A percentile compares a stretch with the other conserved stretches of the same genome.
These are phyloP conservation scores for Geosmithia putterillii DNA, from an alignment of 2,329 filamentous ascomycete genomes.

Conservation along the genomic window DNA sequence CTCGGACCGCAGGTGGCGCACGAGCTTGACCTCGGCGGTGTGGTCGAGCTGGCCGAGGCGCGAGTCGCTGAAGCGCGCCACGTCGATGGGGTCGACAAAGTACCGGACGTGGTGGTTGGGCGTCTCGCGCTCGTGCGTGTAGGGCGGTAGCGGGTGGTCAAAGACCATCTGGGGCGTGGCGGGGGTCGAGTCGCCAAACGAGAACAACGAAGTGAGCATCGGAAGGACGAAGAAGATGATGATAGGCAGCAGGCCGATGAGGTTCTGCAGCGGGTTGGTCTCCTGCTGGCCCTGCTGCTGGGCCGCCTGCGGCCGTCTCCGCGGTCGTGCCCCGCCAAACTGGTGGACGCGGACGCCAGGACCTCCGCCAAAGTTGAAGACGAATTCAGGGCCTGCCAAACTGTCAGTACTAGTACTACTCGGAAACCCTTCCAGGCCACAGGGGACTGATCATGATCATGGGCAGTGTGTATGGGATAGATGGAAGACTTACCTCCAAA, in stretches of 20 bases:
- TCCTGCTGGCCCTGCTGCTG: constrained; percentile 32
- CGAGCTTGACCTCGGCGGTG: constrained; percentile 60
- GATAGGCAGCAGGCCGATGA: constrained; percentile 74
- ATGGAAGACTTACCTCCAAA: constrained; percentile 3
- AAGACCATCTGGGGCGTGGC: constrained; percentile 63
- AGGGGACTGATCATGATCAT: too few relatives aligned
- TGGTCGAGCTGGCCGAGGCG: constrained; percentile 68
- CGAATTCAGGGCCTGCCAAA: constrained; percentile 78
- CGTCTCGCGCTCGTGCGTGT: constrained; percentile 63
- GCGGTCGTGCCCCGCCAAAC: constrained; percentile 71
- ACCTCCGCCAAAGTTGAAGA: constrained; percentile 88
- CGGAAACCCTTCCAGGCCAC: too few relatives aligned
- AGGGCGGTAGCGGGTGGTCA: constrained; percentile 55
- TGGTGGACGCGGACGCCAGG: constrained; percentile 90
- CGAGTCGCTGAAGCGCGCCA: constrained; percentile 54
- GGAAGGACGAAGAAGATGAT: constrained; percentile 82
- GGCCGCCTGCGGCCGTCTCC: constrained; percentile 59
- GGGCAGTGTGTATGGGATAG: too few relatives aligned
- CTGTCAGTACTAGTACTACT: too few relatives aligned
- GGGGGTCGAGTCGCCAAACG: constrained; percentile 25
- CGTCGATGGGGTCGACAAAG: constrained; percentile 70
- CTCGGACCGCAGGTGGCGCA: constrained; percentile 52
- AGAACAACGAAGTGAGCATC: constrained; percentile 69
- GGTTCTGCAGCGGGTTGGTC: constrained; percentile 39
- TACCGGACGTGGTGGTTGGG: constrained; percentile 65